Base-by-base conservation (phyloP, 805 yeast genomes). In the Candida montana region DNA sequence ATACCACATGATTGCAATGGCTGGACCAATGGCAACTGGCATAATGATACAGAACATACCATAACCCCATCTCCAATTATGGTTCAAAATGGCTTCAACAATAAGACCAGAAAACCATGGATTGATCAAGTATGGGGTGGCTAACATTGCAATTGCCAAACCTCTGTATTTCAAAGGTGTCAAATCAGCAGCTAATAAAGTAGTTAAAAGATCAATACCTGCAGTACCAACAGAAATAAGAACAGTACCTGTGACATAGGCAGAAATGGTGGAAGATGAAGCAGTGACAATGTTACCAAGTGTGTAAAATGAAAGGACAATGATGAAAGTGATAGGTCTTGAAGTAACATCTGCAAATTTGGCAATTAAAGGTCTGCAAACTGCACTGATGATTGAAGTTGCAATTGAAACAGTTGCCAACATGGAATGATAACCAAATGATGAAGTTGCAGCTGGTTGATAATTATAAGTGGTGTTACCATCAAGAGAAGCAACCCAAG, bases 41-140 rank as follows among this genome's bases (percentile, higher is more conserved):
- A 65, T 58, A 21, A 73, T 63, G 32, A 73, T 63, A 18, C 71
- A 65, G 60, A 74, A 74, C 57, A 71, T 63, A 38, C 75, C 76
- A 49, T 67, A 72, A 21, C 77, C 79, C 73, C 74, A 69, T 55
- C 77, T 64, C 81, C 81, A 75, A 33, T 66, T 63, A 9, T 29
- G 21, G 21, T 26, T 21, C 12, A 36, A 20, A 18, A 41, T 31
- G 16, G 32, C 37, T 5, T 52, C 48, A 9, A 55, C 67, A 44
- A 67, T 65, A 5, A 53, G 57, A 39, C 74, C 75, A n/a, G 70
- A 52, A 43, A 67, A 54, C 72, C 72, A 71, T 18, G 66, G 59
- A 39, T 62, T 70, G 46, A 64, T 59, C 41, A 69, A 50, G 46
- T 56, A 71, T 18, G 75, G 76, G 11, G 67, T 44, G 30, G 67